A percentile compares a stretch with the other conserved stretches of the same genome.
These are phyloP conservation scores for Lactarius psammicola DNA, from an alignment of 768 basidiomycete genomes.

Conservation along the genomic window DNA sequence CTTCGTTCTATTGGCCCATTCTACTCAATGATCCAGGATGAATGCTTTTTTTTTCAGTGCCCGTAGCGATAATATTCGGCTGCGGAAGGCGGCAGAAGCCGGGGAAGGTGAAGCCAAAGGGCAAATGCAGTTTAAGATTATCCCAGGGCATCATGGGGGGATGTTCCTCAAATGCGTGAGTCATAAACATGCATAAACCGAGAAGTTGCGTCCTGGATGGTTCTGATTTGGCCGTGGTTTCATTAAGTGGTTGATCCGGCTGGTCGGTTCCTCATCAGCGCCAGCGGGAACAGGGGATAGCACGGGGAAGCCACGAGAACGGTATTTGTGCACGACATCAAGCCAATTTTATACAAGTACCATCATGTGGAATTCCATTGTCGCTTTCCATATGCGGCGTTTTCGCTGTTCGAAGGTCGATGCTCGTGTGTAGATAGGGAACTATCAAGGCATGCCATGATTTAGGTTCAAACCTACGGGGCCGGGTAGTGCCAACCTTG, in stretches of 20 bases:
- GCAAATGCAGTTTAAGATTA: constrained; percentile 95
- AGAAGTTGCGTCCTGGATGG: constrained; percentile 27
- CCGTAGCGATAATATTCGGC: too few species aligned
- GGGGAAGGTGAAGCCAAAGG: too few species aligned
- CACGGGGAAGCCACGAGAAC: constrained; percentile 87
- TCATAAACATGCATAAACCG: constrained; percentile 33
- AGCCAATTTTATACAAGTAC: constrained; percentile 33
- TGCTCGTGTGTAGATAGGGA: not conserved
- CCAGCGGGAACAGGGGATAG: constrained; percentile 93
- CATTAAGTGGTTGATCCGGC: constrained; percentile 79
- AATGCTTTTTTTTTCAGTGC: too few species aligned
- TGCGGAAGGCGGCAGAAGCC: too few species aligned
- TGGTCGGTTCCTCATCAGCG: constrained; percentile 81
- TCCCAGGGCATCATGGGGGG: constrained; percentile 94
- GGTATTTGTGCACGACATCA: constrained; percentile 89
- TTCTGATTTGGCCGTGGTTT: constrained; percentile 16
- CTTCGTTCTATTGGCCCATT: too few species aligned
- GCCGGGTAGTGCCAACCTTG: too few species aligned
- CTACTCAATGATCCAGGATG: too few species aligned
- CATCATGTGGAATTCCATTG: constrained; percentile 16
- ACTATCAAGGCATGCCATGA: constrained; percentile 24
- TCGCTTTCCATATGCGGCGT: constrained; percentile 9
- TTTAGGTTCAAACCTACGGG: too few species aligned
- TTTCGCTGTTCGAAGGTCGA: constrained; percentile 26
- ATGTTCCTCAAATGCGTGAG: constrained; percentile 91